Base-by-base conservation (phyloP, 768 basidiomycete species). In the Termitomyces sp. region DNA sequence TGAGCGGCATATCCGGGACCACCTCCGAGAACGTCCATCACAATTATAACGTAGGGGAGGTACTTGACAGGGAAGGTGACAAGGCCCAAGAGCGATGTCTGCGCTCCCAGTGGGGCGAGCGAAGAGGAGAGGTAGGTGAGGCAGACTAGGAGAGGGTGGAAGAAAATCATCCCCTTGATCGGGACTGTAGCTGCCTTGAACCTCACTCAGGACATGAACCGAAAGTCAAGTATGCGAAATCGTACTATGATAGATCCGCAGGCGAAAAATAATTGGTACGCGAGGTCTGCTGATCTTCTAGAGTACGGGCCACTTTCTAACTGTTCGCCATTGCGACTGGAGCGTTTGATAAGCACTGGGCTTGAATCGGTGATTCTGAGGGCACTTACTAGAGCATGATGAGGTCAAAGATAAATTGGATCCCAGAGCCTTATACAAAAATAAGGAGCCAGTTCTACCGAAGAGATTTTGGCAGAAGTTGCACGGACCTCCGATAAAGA, bases 1-100 rank as follows among this genome's bases (percentile, higher is more conserved):
- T 76, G 65, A 7, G 83, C 81, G 4, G 86, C 88, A 3, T 79
- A 82, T 1, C 58, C 39, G 0, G 85, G 82, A 4, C 88, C 89
- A 12, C 73, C 84, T 58, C 79, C 78, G 65, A 94, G 67, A 47
- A 89, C 68, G 69, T 95, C 93, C 65, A 95, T 71, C 37, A 67
- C 83, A 52, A 95, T 80, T 67, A 95, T 78, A 39, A 83, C 77
- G 67, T 87, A 93, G 1, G 93, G 90, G 58, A 87, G 82, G 71
- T 88, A 94, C 60, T 74, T 72, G 57, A 89, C 69, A 1, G 91
- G 91, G 59, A 95, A 67, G 18, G 83, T 84, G 65, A 96, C 56
- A 55, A 96, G 79, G 5, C 93, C 93, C 77, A 92, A 86, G 57
- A 95, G 68, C 8, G 88, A 89, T 14, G 89, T 87, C 65, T 83